Percentiles rank a stretch among this genome's conserved stretches.
These are phyloP conservation scores for Sphagnurus paluster DNA, from an alignment of 1,284 basidiomycete genomes.

Conservation along the genomic window DNA sequence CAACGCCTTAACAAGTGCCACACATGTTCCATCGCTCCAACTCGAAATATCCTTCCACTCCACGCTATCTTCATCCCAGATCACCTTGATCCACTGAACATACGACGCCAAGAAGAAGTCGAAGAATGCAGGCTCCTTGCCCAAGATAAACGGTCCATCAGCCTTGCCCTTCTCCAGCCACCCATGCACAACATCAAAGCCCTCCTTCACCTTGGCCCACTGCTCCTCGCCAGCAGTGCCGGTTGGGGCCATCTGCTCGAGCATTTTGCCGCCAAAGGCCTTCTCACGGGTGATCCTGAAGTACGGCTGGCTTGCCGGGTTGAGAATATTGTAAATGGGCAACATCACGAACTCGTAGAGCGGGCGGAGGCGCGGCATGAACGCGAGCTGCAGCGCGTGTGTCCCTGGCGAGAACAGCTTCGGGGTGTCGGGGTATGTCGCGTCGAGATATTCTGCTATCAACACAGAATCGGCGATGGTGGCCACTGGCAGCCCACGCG, in stretches of 20 bases:
- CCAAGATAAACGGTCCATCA: slow-evolving; percentile 24
- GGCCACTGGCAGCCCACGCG: slow-evolving; percentile 38
- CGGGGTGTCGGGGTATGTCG: slow-evolving; percentile 41
- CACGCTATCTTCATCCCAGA: slow-evolving; percentile 22
- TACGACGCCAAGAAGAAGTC: slow-evolving; percentile 27
- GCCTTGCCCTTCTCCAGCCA: slow-evolving; percentile 22
- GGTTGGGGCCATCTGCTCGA: slow-evolving; percentile 23
- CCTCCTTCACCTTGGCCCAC: slow-evolving; percentile 23
- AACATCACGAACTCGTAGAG: slow-evolving; percentile 22
- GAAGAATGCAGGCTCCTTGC: slow-evolving; percentile 22
- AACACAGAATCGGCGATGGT: slow-evolving; percentile 38
- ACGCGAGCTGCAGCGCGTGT: slow-evolving; percentile 16
- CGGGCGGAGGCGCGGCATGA: slow-evolving; percentile 5
- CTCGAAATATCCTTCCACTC: slow-evolving; percentile 19
- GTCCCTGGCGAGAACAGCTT: slow-evolving; percentile 25
- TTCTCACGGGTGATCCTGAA: slow-evolving; percentile 20
- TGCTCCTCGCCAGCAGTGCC: slow-evolving; percentile 17
- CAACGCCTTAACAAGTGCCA: slow-evolving; percentile 10
- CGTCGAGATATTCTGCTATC: slow-evolving; percentile 49
- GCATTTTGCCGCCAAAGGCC: slow-evolving; percentile 19
- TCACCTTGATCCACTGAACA: slow-evolving; percentile 21
- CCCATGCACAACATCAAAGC: slow-evolving; percentile 18
- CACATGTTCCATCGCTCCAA: slow-evolving; percentile 25
- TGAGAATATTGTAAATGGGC: slow-evolving; percentile 12
- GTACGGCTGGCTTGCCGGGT: slow-evolving; percentile 22